Conservation (phyloP, 1,139 yeast species). For the Nakaseomyces kungkrabaensis region DNA sequence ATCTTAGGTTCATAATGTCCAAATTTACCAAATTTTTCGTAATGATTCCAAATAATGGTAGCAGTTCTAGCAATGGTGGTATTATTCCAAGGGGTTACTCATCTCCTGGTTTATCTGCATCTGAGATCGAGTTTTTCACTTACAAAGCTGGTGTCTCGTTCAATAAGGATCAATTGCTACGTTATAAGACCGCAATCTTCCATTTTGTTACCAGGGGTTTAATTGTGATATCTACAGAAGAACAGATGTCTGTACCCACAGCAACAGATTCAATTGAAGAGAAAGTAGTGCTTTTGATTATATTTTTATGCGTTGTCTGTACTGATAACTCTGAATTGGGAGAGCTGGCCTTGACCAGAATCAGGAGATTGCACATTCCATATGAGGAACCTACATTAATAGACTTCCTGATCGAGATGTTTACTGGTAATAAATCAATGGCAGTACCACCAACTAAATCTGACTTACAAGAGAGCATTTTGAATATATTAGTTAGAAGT, state of each 20-base stretch:
- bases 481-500: conserved; percentile 46
- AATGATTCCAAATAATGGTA: conserved; percentile 38
- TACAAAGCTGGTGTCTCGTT: conserved; percentile 56
- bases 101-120: conserved; percentile 53
- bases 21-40: conserved; percentile 49
- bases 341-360: conserved; percentile 31
- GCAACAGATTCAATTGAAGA: not conserved
- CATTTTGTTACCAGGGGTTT: conserved; percentile 29
- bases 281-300: conserved; percentile 23
- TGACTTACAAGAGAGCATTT: conserved; percentile 48
- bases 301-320: conserved; percentile 54
- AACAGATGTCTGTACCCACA: not conserved
- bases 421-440: conserved; percentile 36
- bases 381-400: conserved; percentile 42
- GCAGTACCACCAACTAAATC: conserved; percentile 45
- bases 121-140: conserved; percentile 52
- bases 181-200: conserved; percentile 42
- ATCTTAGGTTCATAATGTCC: conserved; percentile 36
- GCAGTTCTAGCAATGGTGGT: conserved; percentile 23
- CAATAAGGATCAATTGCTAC: conserved; percentile 39
- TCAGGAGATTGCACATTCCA: conserved; percentile 44
- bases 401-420: conserved; percentile 36
- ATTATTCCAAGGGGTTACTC: conserved; percentile 34
- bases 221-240: conserved; percentile 16
- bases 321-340: conserved; percentile 44